Evolutionary conservation across 306 rosid genomes (phyloP).

Genomic region (Vachellia pachyceras): DNA sequence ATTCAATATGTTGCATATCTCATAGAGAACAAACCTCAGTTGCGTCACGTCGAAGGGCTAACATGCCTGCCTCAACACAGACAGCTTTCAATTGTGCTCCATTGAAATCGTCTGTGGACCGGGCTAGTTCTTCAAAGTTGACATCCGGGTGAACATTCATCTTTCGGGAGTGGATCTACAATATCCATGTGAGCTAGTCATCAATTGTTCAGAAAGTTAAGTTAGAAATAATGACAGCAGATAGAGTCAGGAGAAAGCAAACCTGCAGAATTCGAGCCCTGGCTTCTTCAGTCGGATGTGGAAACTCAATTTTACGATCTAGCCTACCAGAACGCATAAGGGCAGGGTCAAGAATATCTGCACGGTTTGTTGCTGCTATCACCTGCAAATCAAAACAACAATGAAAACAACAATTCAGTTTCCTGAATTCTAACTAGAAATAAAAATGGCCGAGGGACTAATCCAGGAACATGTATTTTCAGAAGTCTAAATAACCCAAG

Average conservation of each 20-base stretch:
- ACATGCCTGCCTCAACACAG: constrained; percentile 93
- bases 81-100: constrained; percentile 96
- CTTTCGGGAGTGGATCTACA: constrained; percentile 81
- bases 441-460: background rate
- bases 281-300: constrained; percentile 97
- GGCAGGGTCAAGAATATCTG: constrained; percentile 97
- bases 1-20: constrained; percentile 9
- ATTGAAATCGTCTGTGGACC: constrained; percentile 85
- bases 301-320: constrained; percentile 98
- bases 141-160: constrained; percentile 89
- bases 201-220: constrained; percentile 4
- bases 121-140: constrained; percentile 83
- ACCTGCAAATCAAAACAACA: constrained; percentile 56
- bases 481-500: constrained; percentile 8
- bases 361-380: constrained; percentile 98
- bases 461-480: constrained; percentile 2
- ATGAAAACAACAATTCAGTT: constrained; percentile 20
- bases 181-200: constrained; percentile 21
- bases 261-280: constrained; percentile 90
- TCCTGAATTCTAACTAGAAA: background rate
- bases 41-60: constrained; percentile 91
- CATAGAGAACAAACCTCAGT: constrained; percentile 63
- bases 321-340: constrained; percentile 98
- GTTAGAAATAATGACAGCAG: background rate
- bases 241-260: background rate